Conservation (phyloP, 2,329 filamentous ascomycete species). For the Colletotrichum sp. region DNA sequence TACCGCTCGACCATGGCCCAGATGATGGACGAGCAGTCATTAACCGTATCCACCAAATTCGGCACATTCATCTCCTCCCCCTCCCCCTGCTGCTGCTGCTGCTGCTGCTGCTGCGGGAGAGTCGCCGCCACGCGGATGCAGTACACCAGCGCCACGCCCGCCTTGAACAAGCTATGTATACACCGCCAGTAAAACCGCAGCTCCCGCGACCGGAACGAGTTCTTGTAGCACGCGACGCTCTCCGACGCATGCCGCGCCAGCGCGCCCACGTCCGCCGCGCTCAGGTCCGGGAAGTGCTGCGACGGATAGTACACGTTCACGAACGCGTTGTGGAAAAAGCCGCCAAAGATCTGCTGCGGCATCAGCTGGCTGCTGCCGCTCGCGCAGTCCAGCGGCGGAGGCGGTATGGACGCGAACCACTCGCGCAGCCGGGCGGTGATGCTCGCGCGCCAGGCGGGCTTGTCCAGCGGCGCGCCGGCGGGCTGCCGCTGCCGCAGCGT, state of each 20-base stretch:
- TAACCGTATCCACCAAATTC: conserved; percentile 10
- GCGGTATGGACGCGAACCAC: conserved; percentile 16
- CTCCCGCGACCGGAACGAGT: conserved; percentile 25
- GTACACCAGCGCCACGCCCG: conserved; percentile 25
- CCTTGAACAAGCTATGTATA: conserved; percentile 27
- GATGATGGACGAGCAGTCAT: conserved; percentile 27
- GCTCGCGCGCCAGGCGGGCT: conserved; percentile 21
- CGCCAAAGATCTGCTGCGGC: conserved; percentile 26
- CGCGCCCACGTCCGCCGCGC: conserved; percentile 14
- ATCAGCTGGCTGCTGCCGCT: conserved; percentile 23
- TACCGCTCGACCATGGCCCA: conserved; percentile 35
- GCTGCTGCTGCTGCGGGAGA: not conserved
- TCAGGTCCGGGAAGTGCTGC: conserved; percentile 10
- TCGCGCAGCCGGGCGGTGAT: conserved; percentile 23
- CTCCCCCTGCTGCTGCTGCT: fast-evolving
- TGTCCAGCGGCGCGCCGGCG: conserved; percentile 6
- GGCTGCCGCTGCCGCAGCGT: conserved; percentile 24
- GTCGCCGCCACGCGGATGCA: conserved; percentile 15
- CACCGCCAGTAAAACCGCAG: conserved; percentile 33
- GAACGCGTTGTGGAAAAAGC: conserved; percentile 19
- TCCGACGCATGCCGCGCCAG: conserved; percentile 22
- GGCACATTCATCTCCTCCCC: not conserved
- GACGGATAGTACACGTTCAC: conserved; percentile 28
- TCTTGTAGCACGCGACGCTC: conserved; percentile 24
- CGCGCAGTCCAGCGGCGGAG: not conserved